Base-by-base conservation (phyloP, 2,329 filamentous ascomycete genomes). In the Penicillium sp. region DNA sequence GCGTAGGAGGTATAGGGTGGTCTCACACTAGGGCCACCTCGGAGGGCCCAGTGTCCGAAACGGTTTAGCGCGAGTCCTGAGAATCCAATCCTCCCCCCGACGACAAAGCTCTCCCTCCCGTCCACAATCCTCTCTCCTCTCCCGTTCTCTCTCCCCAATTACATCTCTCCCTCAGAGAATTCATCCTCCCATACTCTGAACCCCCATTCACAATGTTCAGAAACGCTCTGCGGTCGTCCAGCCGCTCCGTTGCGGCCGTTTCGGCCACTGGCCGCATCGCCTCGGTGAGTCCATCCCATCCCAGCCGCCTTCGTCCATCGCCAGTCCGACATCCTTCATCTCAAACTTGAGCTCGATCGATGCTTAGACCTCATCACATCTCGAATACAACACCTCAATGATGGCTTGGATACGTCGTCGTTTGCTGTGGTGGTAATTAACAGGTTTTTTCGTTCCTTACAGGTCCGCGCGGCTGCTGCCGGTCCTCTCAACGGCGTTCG, bases 151-250 rank as follows among this genome's bases (percentile, higher is more conserved):
- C 65, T 67, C 67, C 67, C 68, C 71, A 73, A 73, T 73, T 73
- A 69, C 67, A 67, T 72, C 70, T 73, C 70, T 73, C 61, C 61
- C 68, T 68, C 67, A 72, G 69, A 70, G 69, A 70, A 71, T 70
- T 66, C 66, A 67, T 69, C 74, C 74, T 76, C 71, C 67, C 65
- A 72, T 69, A 67, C 71, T 72, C 70, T 71, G 68, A 70, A 73
- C 72, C 67, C 66, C 65, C 61, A 64, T 61, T 77, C 77, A 84
- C 78, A 81, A 97, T 97, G 93, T 96, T 97, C 86, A 91, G 93
- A 83, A 96, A 90, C 87, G 92, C 93, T 84, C 85, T 97, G 82
- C 87, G 92, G 84, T 91, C 96, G 85, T 95, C 91, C 79, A 89
- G 89, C 83, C 91, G 92, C 84, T 89, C 90, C 80, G 90, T 93